phyloP scores from a whole-genome alignment of 345 rosid species.

The Crucihimalaya himalaica region DNA sequence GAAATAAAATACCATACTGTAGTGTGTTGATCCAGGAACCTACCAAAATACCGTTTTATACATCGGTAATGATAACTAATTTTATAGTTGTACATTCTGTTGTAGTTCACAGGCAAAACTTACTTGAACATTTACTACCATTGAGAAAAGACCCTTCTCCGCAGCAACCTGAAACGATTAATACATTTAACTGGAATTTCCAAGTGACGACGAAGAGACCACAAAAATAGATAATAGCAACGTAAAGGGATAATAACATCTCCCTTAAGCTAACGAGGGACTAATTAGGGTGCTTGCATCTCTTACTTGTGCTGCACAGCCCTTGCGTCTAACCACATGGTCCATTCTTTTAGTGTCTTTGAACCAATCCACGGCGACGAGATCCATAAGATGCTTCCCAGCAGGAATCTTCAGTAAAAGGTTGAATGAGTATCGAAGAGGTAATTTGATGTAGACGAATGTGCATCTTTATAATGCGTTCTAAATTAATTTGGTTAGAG shows the following conservation, averaged over 20 bases:
- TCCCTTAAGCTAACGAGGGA: not conserved
- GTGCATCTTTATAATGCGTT: slow-evolving; percentile 2
- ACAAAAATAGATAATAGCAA: not conserved
- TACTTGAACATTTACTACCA: slow-evolving; percentile 78
- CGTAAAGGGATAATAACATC: not conserved
- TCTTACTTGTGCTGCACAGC: slow-evolving; percentile 94
- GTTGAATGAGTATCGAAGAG: slow-evolving; percentile 18
- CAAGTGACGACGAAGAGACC: not conserved
- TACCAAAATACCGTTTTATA: slow-evolving; percentile 28
- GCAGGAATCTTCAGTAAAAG: slow-evolving; percentile 74
- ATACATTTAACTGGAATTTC: not conserved
- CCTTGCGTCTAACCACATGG: slow-evolving; percentile 89
- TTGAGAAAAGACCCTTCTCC: slow-evolving; percentile 69
- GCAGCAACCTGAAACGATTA: slow-evolving; percentile 60
- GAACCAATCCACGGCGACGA: slow-evolving; percentile 99
- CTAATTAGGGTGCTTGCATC: slow-evolving; percentile 10
- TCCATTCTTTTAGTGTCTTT: slow-evolving; percentile 96
- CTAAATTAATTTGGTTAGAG: not conserved
- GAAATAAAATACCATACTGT: slow-evolving; percentile 96
- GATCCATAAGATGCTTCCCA: slow-evolving; percentile 96
- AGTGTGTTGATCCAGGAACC: slow-evolving; percentile 98
- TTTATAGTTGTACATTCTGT: slow-evolving; percentile 3
- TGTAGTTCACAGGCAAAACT: slow-evolving; percentile 41
- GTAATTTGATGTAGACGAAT: not conserved
- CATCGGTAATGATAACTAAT: not conserved